Evolutionary conservation across 139 green algal genomes (phyloP).

Genomic region (Marvania coccoides): DNA sequence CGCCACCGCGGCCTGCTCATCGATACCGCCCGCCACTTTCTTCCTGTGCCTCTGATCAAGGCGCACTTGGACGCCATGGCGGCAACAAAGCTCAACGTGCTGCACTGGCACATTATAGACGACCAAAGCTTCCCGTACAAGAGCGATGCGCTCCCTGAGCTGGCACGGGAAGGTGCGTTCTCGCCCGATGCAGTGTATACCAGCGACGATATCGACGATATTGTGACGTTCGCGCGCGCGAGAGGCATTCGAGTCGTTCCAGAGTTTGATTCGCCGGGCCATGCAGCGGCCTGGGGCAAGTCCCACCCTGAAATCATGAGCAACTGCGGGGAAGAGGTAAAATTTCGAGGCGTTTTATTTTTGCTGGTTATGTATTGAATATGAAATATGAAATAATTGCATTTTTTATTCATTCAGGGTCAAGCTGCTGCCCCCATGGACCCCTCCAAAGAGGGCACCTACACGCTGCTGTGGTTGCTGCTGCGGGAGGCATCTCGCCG

Average conservation of each 20-base stretch:
- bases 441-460: constrained; percentile 29
- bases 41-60: constrained; percentile 37
- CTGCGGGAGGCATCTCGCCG: constrained; percentile 20
- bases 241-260: constrained; percentile 49
- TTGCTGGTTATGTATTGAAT: too few relatives aligned
- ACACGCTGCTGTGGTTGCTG: constrained; percentile 26
- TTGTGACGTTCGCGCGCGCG: constrained; percentile 36
- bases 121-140: constrained; percentile 36
- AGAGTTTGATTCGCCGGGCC: constrained; percentile 55
- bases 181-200: constrained; percentile 34
- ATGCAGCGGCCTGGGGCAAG: constrained; percentile 42
- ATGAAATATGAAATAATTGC: too few relatives aligned
- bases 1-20: constrained; percentile 48
- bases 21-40: constrained; percentile 49
- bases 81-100: constrained; percentile 47
- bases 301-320: constrained; percentile 25
- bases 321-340: too few relatives aligned
- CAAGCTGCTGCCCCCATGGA: constrained; percentile 20
- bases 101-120: constrained; percentile 60
- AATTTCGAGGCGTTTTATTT: too few relatives aligned
- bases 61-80: constrained; percentile 49
- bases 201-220: constrained; percentile 14
- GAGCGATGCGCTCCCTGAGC: constrained; percentile 12
- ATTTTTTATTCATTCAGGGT: too few relatives aligned
- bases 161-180: constrained; percentile 3